Conservation (phyloP, 1,284 basidiomycete genomes). For the Sporisorium exsertum region DNA sequence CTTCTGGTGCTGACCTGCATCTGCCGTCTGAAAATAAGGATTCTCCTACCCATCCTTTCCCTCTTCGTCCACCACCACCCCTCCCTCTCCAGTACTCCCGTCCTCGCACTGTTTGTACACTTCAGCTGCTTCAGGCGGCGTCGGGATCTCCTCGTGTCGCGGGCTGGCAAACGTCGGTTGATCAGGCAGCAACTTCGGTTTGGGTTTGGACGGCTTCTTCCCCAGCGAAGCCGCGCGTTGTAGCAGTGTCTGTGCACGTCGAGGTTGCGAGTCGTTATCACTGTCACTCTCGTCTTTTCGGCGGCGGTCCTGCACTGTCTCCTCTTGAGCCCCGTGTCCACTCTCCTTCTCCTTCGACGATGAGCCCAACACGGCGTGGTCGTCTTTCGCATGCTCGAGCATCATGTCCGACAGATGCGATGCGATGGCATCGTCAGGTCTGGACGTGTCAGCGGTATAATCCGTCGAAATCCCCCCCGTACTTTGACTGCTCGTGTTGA, state of each 20-base stretch:
- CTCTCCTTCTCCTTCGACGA: not conserved
- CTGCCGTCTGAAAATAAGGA: conserved; percentile 20
- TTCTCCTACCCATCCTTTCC: conserved; percentile 11
- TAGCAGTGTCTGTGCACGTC: conserved; percentile 10
- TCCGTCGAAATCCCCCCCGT: conserved; percentile 4
- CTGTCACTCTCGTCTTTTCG: not conserved
- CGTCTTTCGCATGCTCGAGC: conserved; percentile 15
- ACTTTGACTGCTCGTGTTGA: conserved; percentile 14
- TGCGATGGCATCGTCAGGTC: conserved; percentile 21
- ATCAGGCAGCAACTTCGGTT: conserved; percentile 38
- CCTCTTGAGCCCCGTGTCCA: not conserved
- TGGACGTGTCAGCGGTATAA: conserved; percentile 9
- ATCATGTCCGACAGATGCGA: conserved; percentile 15
- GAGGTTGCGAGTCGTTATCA: conserved; percentile 4
- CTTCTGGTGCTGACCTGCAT: not conserved
- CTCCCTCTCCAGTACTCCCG: not conserved
- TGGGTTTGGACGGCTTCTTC: conserved; percentile 8
- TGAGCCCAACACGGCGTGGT: not conserved
- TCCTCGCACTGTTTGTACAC: conserved; percentile 13
- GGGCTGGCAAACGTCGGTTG: conserved; percentile 38
- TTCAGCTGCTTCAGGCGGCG: conserved; percentile 32
- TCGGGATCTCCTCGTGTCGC: conserved; percentile 16
- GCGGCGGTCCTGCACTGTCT: not conserved
- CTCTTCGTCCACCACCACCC: not conserved
- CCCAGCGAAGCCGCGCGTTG: conserved; percentile 26